Percentiles rank a stretch among this genome's conserved stretches.
These are phyloP conservation scores for Arthrobotrys pseudoclavata DNA, from an alignment of 2,329 filamentous ascomycete species.

Conservation along the genomic window DNA sequence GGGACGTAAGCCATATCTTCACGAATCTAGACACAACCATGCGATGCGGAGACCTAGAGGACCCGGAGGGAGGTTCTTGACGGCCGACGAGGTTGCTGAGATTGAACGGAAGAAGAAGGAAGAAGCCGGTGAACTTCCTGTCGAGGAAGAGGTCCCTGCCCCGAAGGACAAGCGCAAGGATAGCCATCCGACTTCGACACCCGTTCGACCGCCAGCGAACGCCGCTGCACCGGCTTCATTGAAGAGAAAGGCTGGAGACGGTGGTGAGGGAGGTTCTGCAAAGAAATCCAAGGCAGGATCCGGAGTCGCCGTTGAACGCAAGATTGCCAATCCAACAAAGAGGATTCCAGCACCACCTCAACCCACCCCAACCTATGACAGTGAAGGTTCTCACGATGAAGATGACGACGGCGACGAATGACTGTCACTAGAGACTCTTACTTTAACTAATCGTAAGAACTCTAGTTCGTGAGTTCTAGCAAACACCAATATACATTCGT, in stretches of 20 bases:
- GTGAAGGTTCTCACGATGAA: constrained; percentile 60
- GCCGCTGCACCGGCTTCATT: constrained; percentile 60
- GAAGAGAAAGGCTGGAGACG: constrained; percentile 63
- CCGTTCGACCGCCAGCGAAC: constrained; percentile 50
- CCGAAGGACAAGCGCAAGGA: constrained; percentile 61
- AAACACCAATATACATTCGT: constrained; percentile 29
- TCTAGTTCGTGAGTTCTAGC: constrained; percentile 31
- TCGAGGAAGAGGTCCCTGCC: constrained; percentile 53
- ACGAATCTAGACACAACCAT: constrained; percentile 97
- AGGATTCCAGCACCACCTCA: constrained; percentile 49
- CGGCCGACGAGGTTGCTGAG: constrained; percentile 79
- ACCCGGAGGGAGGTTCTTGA: constrained; percentile 94
- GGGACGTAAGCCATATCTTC: constrained; percentile 94
- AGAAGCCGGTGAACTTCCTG: constrained; percentile 59
- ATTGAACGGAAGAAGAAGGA: constrained; percentile 63
- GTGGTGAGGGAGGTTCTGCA: constrained; percentile 58
- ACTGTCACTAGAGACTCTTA: constrained; percentile 58
- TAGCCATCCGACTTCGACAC: constrained; percentile 59
- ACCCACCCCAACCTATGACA: constrained; percentile 50
- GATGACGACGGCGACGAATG: constrained; percentile 61
- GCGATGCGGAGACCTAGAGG: constrained; percentile 96
- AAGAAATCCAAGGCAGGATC: constrained; percentile 57
- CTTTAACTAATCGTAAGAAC: constrained; percentile 48
- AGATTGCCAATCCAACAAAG: constrained; percentile 62
- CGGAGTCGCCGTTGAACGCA: constrained; percentile 51